Evolutionary conservation across 805 yeast genomes (phyloP), one percentile per base, ranked within the genome.

Genomic region (Peterozyma toletana): DNA sequence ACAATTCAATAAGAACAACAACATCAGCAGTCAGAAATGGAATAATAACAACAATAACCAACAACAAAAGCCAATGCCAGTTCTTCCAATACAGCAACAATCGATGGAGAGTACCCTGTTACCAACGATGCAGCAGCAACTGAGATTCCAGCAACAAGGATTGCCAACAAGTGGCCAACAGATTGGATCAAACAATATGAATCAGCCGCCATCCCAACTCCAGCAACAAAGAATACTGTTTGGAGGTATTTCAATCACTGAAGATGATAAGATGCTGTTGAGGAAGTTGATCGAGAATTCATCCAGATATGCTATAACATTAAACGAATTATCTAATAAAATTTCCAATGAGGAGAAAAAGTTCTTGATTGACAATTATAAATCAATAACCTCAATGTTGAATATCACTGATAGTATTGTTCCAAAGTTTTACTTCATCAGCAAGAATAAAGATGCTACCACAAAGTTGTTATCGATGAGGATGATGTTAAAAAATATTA

Each of bases 401-500:
- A 71, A 79, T 33, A 74, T 82, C 49, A 83, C 84, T 14, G 95
- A 87, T 56, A 82, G 82, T 48, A 69, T 88, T 37, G 78, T 86
- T 35, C 88, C 95, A 33, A 80, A 85, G 55, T 86, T 86, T 54
- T 88, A 77, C 56, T 74, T 83, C 46, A 68, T 86, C 48, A 84
- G 95, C 1, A 79, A 82, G 53, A 85, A 84, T 58, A 74, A 71
- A 40, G 86, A 80, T 40, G 90, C 86, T 9, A 83, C 95, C 1
- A 80, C 78, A 54, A 76, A 86, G 51, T 73, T 89, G 47, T 71
- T 89, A 47, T 90, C 85, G 57, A 77, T 86, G 71, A 81, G 87
- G 61, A 73, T 79, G 48, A 82, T 87, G 82, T 79, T 86, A 37
- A 82, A 79, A 54, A 84, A 82, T 56, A 84, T 87, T 48, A 64